A percentile compares a stretch with the other conserved stretches of the same genome.
phyloP scores from a whole-genome alignment of 768 basidiomycete species.

The Amylocystis lapponica region DNA sequence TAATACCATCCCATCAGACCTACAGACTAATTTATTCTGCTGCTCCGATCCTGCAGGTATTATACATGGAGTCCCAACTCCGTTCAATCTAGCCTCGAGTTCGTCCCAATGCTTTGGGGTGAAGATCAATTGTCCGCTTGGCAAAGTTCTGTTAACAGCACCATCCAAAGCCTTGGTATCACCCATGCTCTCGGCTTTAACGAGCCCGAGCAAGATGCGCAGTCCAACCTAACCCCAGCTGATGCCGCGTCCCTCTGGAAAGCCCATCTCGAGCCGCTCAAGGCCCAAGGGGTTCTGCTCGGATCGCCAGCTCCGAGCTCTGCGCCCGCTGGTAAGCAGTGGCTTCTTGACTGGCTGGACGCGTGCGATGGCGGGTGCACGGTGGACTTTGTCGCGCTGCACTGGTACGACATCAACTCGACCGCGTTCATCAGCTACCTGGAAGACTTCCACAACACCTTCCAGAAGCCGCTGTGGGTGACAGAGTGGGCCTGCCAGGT shows the following conservation, averaged over 20 bases:
- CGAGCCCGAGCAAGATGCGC: conserved; percentile 41
- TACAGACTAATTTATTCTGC: background rate
- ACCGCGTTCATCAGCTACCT: conserved; percentile 48
- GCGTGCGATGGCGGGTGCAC: conserved; percentile 46
- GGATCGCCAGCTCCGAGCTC: conserved; percentile 51
- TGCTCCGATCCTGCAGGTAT: conserved; percentile 31
- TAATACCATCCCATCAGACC: background rate
- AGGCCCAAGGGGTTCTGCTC: conserved; percentile 37
- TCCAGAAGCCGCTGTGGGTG: conserved; percentile 50
- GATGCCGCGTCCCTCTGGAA: conserved; percentile 49
- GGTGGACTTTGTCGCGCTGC: conserved; percentile 52
- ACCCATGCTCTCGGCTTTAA: conserved; percentile 48
- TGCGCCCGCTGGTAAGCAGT: conserved; percentile 46
- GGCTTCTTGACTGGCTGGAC: conserved; percentile 47
- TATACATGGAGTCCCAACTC: conserved; percentile 44
- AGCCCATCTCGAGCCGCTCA: conserved; percentile 45
- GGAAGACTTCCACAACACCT: conserved; percentile 44
- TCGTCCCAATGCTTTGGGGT: conserved; percentile 56
- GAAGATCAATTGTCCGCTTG: conserved; percentile 32
- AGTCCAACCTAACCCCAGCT: conserved; percentile 45
- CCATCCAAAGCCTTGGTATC: conserved; percentile 31
- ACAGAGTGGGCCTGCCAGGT: conserved; percentile 55
- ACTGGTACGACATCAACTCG: conserved; percentile 53
- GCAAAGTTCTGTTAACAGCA: conserved; percentile 34
- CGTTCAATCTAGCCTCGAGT: conserved; percentile 37